A percentile compares a stretch with the other conserved stretches of the same genome.
Conservation (phyloP, 2,329 filamentous ascomycete species). For the Chaetothyriales sp. region DNA sequence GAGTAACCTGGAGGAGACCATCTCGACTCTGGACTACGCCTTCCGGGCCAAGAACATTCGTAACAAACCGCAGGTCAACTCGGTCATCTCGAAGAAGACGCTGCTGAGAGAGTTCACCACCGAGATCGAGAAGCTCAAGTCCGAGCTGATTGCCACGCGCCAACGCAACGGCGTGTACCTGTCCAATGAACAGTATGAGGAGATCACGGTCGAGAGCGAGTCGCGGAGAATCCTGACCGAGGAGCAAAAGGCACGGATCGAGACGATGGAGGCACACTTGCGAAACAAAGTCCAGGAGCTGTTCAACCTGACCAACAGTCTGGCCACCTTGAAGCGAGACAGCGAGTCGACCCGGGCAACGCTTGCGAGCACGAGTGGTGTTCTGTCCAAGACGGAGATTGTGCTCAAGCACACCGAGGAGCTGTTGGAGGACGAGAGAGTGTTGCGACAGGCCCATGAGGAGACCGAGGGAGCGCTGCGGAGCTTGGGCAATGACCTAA, state of each 20-base stretch:
- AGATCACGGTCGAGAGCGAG: conserved; percentile 82
- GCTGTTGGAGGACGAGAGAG: conserved; percentile 62
- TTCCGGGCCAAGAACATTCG: conserved; percentile 97
- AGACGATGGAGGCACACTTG: conserved; percentile 78
- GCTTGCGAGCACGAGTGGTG: conserved; percentile 63
- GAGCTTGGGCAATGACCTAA: conserved; percentile 56
- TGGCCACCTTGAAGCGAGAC: conserved; percentile 78
- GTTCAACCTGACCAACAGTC: conserved; percentile 69
- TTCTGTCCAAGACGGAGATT: conserved; percentile 77
- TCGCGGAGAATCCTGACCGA: conserved; percentile 80
- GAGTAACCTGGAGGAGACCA: conserved; percentile 92
- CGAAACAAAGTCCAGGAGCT: conserved; percentile 90
- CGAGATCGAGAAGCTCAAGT: conserved; percentile 90
- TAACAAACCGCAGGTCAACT: conserved; percentile 93
- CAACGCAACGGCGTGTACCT: conserved; percentile 93
- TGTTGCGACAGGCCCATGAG: conserved; percentile 69
- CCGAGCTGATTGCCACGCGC: conserved; percentile 78
- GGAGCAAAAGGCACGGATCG: conserved; percentile 81
- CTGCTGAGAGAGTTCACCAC: conserved; percentile 74
- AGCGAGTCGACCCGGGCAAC: conserved; percentile 59
- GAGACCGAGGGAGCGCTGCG: conserved; percentile 66
- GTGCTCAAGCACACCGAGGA: conserved; percentile 64
- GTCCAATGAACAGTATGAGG: conserved; percentile 74
- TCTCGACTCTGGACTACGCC: conserved; percentile 93
- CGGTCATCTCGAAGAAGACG: conserved; percentile 82